Base-by-base conservation (phyloP, 2,329 filamentous ascomycete species). In the Pseudogymnoascus sp. region DNA sequence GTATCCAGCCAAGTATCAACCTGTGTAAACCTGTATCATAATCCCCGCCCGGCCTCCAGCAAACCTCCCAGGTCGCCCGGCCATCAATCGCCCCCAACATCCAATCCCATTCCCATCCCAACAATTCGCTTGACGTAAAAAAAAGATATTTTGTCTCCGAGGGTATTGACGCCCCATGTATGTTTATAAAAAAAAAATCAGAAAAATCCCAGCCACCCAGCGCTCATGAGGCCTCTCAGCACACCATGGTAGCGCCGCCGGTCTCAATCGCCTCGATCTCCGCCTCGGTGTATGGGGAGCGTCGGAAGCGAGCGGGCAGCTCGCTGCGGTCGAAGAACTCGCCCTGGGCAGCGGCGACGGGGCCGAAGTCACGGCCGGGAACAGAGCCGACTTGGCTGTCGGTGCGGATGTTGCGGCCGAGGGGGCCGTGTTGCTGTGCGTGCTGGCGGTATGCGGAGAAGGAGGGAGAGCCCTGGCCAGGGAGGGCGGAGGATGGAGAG, bases 241-340 rank as follows among this genome's bases (percentile, higher is more conserved):
- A 71, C 16, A 78, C 81, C 66, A 85, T 69, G 70, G 83, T 88
- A 34, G 93, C 94, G 62, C 94, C 94, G 61, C 92, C 94, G 61
- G 90, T 94, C 83, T 97, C 91, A 70, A 99, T 83, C 20, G 91
- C 92, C 75, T 97, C 94, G 63, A 99, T 99, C 82, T 99, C 94
- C 43, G 86, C 86, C 68, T 86, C 76, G 37, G 83, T 87, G 76
- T 92, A 89, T 11, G 85, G 82, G 57, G 83, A 78, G 66, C 91
- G 83, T 70, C 87, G 85, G 83, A 97, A 99, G 69, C 93, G 85
- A 65, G 79, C 73, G 16, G 94, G 93, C 22, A 99, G 85, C 77
- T 99, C 89, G 68, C 85, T 89, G 68, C 91, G 85, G 75, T 97
- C 94, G 73, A 96, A 97, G 75, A 82, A 91, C 74, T 90, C 78